Conservation (phyloP, 2,329 filamentous ascomycete genomes). For the Ophiosphaerella korrae region DNA sequence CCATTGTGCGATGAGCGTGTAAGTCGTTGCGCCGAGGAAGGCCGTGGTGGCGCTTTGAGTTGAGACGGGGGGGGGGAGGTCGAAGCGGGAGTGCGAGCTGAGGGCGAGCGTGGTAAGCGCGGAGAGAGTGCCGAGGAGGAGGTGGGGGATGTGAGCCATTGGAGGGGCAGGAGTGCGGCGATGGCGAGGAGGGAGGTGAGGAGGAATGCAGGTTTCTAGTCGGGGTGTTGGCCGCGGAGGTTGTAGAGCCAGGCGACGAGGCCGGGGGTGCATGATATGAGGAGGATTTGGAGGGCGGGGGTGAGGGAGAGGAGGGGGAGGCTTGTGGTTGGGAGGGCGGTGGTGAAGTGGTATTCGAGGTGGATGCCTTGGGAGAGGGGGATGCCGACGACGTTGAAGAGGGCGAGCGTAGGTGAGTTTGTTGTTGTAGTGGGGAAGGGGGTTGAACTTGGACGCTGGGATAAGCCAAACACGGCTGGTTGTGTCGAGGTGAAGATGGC, state of each 20-base stretch:
- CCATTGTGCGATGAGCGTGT: constrained; percentile 10
- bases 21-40: constrained; percentile 19
- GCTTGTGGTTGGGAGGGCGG: neutral
- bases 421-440: too few species aligned
- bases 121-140: constrained; percentile 19
- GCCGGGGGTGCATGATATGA: constrained; percentile 12
- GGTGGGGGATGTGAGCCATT: neutral
- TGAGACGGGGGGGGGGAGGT: constrained; percentile 42
- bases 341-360: constrained; percentile 31
- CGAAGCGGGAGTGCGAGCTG: constrained; percentile 25
- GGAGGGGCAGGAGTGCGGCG: neutral
- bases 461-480: too few species aligned
- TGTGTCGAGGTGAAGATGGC: too few species aligned
- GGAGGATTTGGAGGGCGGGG: constrained; percentile 16
- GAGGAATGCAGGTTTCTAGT: constrained; percentile 6
- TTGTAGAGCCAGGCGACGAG: constrained; percentile 9
- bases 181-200: neutral
- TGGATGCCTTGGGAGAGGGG: constrained; percentile 29
- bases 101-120: constrained; percentile 17
- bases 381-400: constrained; percentile 32
- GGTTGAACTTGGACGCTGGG: too few species aligned
- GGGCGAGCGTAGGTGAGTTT: too few species aligned
- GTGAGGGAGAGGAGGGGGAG: constrained; percentile 15
- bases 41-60: constrained; percentile 32
- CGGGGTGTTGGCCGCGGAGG: neutral